Evolutionary conservation across 2,329 filamentous ascomycete genomes (phyloP).

Genomic region (Calonectria crousiana): DNA sequence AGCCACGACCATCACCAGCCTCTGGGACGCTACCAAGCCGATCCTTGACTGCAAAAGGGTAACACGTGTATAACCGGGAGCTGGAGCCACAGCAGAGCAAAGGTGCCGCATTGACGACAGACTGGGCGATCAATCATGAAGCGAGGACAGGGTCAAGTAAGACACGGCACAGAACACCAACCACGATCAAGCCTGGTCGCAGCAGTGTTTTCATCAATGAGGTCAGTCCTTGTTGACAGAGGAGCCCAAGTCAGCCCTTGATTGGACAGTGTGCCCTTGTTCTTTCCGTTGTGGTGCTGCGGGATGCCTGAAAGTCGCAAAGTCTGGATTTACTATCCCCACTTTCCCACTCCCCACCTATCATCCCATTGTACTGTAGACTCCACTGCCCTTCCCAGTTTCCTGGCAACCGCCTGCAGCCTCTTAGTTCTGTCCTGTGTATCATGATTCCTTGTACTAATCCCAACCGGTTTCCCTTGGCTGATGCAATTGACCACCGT

Average conservation of each 20-base stretch:
- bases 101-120: constrained; percentile 11
- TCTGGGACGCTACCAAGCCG: neutral
- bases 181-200: constrained; percentile 6
- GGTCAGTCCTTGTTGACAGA: constrained; percentile 39
- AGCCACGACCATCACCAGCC: constrained; percentile 6
- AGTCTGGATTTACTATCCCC: constrained; percentile 6
- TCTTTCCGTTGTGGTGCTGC: constrained; percentile 21
- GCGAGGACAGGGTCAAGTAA: neutral
- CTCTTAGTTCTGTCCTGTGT: neutral
- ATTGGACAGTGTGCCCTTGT: constrained; percentile 37
- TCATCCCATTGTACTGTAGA: neutral
- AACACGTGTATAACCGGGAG: constrained; percentile 21
- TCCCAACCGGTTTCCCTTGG: neutral
- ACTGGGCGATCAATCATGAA: constrained; percentile 16
- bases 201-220: constrained; percentile 30
- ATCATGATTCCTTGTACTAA: constrained; percentile 7
- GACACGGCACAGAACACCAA: constrained; percentile 5
- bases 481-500: neutral
- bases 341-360: constrained; percentile 10
- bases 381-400: constrained; percentile 12
- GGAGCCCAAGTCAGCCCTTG: constrained; percentile 24
- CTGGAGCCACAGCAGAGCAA: constrained; percentile 3
- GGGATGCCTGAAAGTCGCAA: neutral
- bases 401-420: constrained; percentile 17
- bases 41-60: neutral